phyloP scores from a whole-genome alignment of 371 early-diverging fungal species.

The Apophysomyces ossiformis region DNA sequence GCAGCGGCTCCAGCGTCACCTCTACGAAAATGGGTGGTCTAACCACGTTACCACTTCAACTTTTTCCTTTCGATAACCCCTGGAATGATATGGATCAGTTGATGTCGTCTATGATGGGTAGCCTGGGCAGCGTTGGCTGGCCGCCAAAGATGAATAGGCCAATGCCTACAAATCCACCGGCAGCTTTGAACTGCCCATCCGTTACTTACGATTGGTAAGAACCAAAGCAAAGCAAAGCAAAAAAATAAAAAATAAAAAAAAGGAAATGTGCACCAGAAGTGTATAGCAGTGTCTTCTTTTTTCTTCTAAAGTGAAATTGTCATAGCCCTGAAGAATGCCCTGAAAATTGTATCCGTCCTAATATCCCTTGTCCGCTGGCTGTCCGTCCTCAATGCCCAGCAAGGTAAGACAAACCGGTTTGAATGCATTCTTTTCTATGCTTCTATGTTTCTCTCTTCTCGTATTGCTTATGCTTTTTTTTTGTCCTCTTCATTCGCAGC shows the following conservation, averaged over 20 bases:
- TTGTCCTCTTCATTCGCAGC: too few relatives aligned
- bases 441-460: background rate
- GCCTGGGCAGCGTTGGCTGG: background rate
- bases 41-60: background rate
- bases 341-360: slow-evolving; percentile 20
- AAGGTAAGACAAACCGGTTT: background rate
- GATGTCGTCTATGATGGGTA: background rate
- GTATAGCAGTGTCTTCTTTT: background rate
- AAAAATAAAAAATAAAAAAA: too few relatives aligned
- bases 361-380: slow-evolving; percentile 19
- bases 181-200: slow-evolving; percentile 13
- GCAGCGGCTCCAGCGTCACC: slow-evolving; percentile 10
- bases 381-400: slow-evolving; percentile 10
- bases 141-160: background rate
- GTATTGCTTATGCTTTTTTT: background rate
- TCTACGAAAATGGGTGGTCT: background rate
- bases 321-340: slow-evolving; percentile 23
- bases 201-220: slow-evolving; percentile 21
- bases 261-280: too few relatives aligned
- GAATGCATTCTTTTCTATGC: background rate
- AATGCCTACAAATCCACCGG: background rate
- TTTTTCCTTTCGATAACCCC: background rate
- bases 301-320: background rate
- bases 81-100: background rate
- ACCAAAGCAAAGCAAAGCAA: too few relatives aligned